Percentiles rank a stretch among this genome's conserved stretches.
phyloP scores from a whole-genome alignment of 192 early-diverging fungal species.

The Geosiphon pyriformis region DNA sequence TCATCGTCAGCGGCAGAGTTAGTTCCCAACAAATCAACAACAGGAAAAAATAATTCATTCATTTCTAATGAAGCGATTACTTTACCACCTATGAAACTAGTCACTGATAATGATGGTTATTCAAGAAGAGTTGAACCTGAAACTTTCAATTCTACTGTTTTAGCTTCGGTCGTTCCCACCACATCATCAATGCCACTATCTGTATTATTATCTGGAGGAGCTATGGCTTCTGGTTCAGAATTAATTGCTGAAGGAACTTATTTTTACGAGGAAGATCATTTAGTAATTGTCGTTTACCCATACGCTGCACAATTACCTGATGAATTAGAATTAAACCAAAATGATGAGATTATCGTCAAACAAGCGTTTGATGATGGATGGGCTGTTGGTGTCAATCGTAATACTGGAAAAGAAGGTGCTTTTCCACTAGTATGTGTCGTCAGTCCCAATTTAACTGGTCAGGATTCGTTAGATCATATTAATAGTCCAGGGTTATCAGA shows the following conservation, averaged over 20 bases:
- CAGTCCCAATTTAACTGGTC: not conserved
- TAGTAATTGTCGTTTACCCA: slow-evolving; percentile 29
- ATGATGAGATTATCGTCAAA: slow-evolving; percentile 67
- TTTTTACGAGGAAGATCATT: not conserved
- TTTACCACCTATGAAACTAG: too few species aligned
- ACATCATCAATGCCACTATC: not conserved
- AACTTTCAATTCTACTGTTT: too few species aligned
- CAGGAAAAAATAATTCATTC: too few species aligned
- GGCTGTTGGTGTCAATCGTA: slow-evolving; percentile 77
- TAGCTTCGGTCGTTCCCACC: too few species aligned
- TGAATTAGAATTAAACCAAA: slow-evolving; percentile 66
- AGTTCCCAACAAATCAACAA: too few species aligned
- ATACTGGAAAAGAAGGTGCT: slow-evolving; percentile 64
- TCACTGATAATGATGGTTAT: too few species aligned
- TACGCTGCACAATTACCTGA: slow-evolving; percentile 68
- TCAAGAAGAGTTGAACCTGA: too few species aligned
- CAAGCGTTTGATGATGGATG: slow-evolving; percentile 86
- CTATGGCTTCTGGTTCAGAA: not conserved
- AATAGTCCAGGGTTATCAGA: not conserved
- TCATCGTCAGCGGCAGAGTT: too few species aligned
- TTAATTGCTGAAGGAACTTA: not conserved
- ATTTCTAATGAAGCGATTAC: too few species aligned
- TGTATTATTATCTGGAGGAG: not conserved
- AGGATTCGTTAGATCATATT: not conserved
- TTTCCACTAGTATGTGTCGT: slow-evolving; percentile 80